Evolutionary conservation across 208 protist species (phyloP), one percentile per base, ranked within the genome.

Genomic region (Acanthamoeba lenticulata): DNA sequence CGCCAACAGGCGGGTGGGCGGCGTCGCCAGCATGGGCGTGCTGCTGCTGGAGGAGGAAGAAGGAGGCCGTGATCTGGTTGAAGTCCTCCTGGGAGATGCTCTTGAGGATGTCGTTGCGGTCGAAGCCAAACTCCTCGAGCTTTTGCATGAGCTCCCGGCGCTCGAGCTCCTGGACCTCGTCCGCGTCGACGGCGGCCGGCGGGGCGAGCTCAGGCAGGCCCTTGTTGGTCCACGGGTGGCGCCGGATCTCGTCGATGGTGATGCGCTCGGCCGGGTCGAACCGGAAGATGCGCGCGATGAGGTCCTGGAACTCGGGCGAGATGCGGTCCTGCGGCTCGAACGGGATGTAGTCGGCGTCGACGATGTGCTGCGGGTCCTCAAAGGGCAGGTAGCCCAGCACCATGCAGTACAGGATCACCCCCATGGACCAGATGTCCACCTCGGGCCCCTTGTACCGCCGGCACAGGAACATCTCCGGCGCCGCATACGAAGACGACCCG

Each of bases 321-420:
- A 74, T 34, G 34, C 36, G 6, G 34, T 74, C 65, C 34, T 34
- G 32, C 6, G 65, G n/a, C 34, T 74, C 65, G 65, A 74, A 74
- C n/a, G 65, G 65, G 34, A 74, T 74, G 65, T 38, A 74, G 34
- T 74, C 65, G 32, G 65, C 65, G 65, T 74, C 65, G 65, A 74
- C 65, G 65, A 74, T 74, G 65, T 74, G 65, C 65, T 74, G 65
- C 65, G 65, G 65, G 65, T 74, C 65, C n/a, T 74, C 98, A 93
- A 99, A 99, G 17, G 99, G 99, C 9, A 99, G 97, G 85, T 97
- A 98, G 77, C 99, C 99, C 9, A 98, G 98, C 6, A 99, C 96
- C 96, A 99, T 98, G 49, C 99, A 99, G 96, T 98, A 99, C 6
- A 99, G 95, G 92, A 99, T 99, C 29, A 99, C 98, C n/a, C 99